Evolutionary conservation across 2,329 filamentous ascomycete species (phyloP).

Genomic region (Thermoascus crustaceus): DNA sequence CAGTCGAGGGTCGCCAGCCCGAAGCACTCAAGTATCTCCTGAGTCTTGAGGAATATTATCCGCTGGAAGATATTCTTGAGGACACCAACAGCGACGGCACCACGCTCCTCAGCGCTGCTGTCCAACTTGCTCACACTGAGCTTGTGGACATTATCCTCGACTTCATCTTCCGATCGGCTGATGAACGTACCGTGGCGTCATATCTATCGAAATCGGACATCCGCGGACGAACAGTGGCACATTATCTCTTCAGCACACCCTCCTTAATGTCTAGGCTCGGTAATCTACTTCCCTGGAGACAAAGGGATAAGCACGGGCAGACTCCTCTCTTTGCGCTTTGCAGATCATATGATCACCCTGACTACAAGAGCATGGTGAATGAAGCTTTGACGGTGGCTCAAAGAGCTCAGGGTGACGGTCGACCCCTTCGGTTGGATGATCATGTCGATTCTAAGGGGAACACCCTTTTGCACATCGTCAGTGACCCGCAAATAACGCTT

Average conservation of each 20-base stretch:
- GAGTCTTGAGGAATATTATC: constrained; percentile 66
- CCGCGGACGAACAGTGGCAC: constrained; percentile 81
- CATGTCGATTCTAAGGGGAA: constrained; percentile 92
- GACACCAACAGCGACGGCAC: constrained; percentile 87
- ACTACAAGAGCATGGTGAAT: constrained; percentile 82
- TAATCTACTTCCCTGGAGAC: constrained; percentile 71
- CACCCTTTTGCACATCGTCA: constrained; percentile 90
- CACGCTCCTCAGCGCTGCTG: constrained; percentile 78
- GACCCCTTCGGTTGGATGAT: constrained; percentile 80
- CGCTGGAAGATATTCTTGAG: constrained; percentile 60
- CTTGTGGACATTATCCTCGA: constrained; percentile 68
- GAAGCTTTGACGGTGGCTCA: constrained; percentile 69
- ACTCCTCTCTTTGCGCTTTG: constrained; percentile 95
- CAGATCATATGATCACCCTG: constrained; percentile 84
- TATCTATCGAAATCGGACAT: constrained; percentile 74
- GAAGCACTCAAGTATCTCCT: constrained; percentile 73
- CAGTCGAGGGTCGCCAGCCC: constrained; percentile 62
- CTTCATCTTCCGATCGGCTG: constrained; percentile 54
- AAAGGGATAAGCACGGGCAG: constrained; percentile 92
- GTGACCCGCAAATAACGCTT: constrained; percentile 67
- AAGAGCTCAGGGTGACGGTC: constrained; percentile 63
- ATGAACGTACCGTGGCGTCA: constrained; percentile 48
- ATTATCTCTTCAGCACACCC: constrained; percentile 91
- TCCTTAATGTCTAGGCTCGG: constrained; percentile 70
- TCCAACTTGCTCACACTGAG: constrained; percentile 70